These are phyloP conservation scores for Basipetospora chlamydospora DNA, from an alignment of 2,329 filamentous ascomycete genomes.

Conservation along the genomic window DNA sequence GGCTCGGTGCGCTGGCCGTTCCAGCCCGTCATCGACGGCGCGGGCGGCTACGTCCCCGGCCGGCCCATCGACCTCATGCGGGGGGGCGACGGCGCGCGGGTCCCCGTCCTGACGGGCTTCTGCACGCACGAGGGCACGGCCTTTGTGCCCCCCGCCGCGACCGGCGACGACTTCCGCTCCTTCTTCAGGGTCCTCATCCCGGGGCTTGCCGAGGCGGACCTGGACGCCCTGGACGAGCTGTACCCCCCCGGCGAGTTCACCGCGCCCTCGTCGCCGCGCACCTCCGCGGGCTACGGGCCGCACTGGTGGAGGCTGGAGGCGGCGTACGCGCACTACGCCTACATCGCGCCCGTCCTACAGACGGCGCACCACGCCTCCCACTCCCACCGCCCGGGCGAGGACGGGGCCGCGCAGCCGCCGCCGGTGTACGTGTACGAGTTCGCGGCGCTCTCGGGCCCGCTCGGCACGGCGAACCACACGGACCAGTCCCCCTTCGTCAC, in stretches of 20 bases:
- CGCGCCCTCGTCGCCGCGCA: constrained; percentile 23
- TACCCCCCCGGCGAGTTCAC: constrained; percentile 36
- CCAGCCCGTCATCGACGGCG: constrained; percentile 52
- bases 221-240: constrained; percentile 38
- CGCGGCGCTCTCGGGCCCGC: constrained; percentile 27
- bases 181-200: constrained; percentile 53
- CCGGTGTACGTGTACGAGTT: constrained; percentile 43
- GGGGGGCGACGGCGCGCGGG: constrained; percentile 8
- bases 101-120: constrained; percentile 49
- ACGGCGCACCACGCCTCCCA: constrained; percentile 26
- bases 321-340: constrained; percentile 50
- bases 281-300: constrained; percentile 23
- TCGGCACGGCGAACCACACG: constrained; percentile 29
- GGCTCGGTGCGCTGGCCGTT: constrained; percentile 43
- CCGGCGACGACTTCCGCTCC: constrained; percentile 34
- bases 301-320: constrained; percentile 45
- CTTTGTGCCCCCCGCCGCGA: constrained; percentile 42
- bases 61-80: constrained; percentile 45
- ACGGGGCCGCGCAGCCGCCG: no score
- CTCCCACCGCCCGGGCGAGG: neutral
- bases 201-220: constrained; percentile 32
- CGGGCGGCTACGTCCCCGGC: constrained; percentile 36
- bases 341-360: constrained; percentile 48
- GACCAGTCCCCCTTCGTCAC: constrained; percentile 29
- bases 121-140: constrained; percentile 54